phyloP scores from a whole-genome alignment of 2,329 filamentous ascomycete species.

The Fusarium nygamai region DNA sequence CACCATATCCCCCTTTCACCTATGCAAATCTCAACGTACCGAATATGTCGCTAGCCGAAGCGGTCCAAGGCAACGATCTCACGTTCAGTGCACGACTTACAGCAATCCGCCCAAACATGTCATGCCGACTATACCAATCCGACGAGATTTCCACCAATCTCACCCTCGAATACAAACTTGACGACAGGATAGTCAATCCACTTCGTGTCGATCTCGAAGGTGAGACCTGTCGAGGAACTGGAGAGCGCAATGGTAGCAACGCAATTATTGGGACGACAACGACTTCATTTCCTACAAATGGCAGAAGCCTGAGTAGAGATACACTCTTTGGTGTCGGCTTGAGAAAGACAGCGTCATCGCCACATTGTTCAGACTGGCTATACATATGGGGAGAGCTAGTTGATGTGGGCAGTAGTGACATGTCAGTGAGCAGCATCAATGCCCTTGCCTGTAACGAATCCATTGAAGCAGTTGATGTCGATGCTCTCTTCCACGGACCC shows the following conservation, averaged over 20 bases:
- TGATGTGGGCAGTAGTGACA: constrained; percentile 34
- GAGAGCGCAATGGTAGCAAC: constrained; percentile 14
- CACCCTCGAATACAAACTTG: constrained; percentile 30
- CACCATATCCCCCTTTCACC: constrained; percentile 50
- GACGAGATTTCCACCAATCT: constrained; percentile 41
- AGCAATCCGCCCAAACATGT: constrained; percentile 47
- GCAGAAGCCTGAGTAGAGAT: not conserved
- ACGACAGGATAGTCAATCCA: constrained; percentile 30
- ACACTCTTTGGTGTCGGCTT: constrained; percentile 33
- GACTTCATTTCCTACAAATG: not conserved
- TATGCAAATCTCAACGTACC: constrained; percentile 47
- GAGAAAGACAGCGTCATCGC: constrained; percentile 29
- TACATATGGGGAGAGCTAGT: constrained; percentile 50
- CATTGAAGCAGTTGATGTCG: constrained; percentile 43
- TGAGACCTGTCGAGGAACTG: constrained; percentile 29
- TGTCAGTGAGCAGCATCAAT: constrained; percentile 45
- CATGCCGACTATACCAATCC: constrained; percentile 32
- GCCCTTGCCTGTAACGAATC: constrained; percentile 53
- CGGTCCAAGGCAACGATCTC: constrained; percentile 3
- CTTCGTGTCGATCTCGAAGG: constrained; percentile 37
- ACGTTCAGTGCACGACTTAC: constrained; percentile 43
- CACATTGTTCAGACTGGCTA: constrained; percentile 47
- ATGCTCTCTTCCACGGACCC: constrained; percentile 38
- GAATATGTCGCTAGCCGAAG: constrained; percentile 30
- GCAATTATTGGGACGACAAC: constrained; percentile 31